These are phyloP conservation scores for Pichia nakasei DNA, from an alignment of 805 yeast species.

Conservation along the genomic window DNA sequence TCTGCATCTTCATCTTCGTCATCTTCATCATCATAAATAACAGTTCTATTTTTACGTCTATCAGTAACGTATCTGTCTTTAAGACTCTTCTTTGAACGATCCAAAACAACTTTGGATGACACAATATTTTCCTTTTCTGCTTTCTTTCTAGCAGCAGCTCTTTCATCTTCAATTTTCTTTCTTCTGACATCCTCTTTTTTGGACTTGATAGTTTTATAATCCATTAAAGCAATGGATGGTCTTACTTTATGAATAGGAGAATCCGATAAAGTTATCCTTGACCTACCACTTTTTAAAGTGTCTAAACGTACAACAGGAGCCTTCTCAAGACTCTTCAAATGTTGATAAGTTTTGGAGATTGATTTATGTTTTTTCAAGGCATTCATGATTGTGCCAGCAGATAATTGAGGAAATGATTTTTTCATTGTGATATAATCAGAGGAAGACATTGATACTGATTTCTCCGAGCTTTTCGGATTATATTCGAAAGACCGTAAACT, in stretches of 20 bases:
- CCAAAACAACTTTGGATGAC: slow-evolving; percentile 22
- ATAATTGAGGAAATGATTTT: slow-evolving; percentile 26
- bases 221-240: slow-evolving; percentile 7
- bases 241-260: slow-evolving; percentile 4
- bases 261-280: neutral
- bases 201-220: slow-evolving; percentile 6
- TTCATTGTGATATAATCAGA: slow-evolving; percentile 24
- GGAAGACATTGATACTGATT: neutral
- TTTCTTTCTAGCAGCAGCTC: slow-evolving; percentile 7
- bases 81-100: slow-evolving; percentile 13
- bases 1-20: slow-evolving; percentile 10
- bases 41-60: neutral
- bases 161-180: neutral
- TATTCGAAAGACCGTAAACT: slow-evolving; percentile 30
- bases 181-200: neutral
- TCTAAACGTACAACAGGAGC: neutral
- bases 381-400: slow-evolving; percentile 23
- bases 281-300: neutral
- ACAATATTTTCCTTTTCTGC: slow-evolving; percentile 16
- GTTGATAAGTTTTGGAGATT: slow-evolving; percentile 25
- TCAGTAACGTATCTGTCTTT: slow-evolving; percentile 16
- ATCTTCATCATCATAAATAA: neutral
- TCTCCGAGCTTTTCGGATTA: neutral
- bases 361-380: slow-evolving; percentile 25
- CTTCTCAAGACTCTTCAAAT: slow-evolving; percentile 12